Evolutionary conservation across 2,329 filamentous ascomycete genomes (phyloP).

Genomic region (Trichoderma sp.): DNA sequence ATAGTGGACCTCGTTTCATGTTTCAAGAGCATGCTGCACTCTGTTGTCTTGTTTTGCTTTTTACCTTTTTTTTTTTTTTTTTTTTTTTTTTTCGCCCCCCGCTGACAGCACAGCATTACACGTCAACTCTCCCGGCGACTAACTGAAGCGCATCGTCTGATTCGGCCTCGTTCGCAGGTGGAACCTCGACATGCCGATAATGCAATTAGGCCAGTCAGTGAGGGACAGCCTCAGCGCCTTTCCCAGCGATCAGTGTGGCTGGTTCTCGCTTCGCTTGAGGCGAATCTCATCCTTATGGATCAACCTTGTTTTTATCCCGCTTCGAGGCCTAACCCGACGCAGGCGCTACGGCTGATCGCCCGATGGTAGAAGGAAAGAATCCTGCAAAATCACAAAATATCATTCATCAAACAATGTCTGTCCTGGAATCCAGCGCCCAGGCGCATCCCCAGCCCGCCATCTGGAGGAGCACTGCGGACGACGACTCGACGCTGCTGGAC

Average conservation of each 20-base stretch:
- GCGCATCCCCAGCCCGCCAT: background rate
- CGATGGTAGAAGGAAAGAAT: background rate
- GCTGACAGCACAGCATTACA: background rate
- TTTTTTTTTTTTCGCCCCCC: background rate
- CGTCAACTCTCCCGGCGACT: background rate
- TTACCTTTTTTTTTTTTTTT: background rate
- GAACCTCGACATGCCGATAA: conserved; percentile 24
- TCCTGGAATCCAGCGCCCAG: conserved; percentile 4
- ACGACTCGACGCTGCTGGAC: conserved; percentile 22
- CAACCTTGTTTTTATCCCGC: background rate
- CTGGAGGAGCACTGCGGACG: conserved; percentile 18
- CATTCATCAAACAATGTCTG: background rate
- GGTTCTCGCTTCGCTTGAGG: background rate
- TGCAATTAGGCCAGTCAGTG: conserved; percentile 22
- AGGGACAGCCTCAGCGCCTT: background rate
- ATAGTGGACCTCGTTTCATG: background rate
- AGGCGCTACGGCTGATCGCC: conserved; percentile 7
- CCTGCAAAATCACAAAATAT: background rate
- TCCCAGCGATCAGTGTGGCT: conserved; percentile 8
- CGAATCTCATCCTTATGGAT: conserved; percentile 17
- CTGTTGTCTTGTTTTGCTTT: background rate
- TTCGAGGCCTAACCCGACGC: conserved; percentile 16
- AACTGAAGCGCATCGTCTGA: conserved; percentile 5
- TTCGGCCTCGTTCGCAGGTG: conserved; percentile 19
- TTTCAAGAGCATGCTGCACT: background rate